Percentiles rank a stretch among this genome's conserved stretches.
These are phyloP conservation scores for Pascua sp. DNA, from an alignment of 1,284 basidiomycete species.

Conservation along the genomic window DNA sequence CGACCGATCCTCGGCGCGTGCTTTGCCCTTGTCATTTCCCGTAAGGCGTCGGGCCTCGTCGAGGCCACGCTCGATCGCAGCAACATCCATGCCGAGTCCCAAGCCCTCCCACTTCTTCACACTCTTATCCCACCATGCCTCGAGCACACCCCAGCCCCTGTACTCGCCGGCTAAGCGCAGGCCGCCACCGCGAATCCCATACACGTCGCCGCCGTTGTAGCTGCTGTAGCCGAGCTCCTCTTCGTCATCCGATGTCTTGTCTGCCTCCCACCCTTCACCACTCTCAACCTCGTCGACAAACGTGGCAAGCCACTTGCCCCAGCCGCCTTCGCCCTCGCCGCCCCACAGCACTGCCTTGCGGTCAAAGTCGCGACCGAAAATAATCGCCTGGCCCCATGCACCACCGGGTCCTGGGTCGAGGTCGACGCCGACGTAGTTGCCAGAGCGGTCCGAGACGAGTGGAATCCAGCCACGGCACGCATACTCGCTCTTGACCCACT, in stretches of 20 bases:
- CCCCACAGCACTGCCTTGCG: constrained; percentile 92
- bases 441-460: constrained; percentile 84
- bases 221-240: constrained; percentile 83
- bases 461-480: constrained; percentile 95
- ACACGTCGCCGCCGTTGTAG: constrained; percentile 72
- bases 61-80: constrained; percentile 42
- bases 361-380: constrained; percentile 97
- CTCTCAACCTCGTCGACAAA: constrained; percentile 91
- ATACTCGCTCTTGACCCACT: constrained; percentile 88
- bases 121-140: constrained; percentile 85
- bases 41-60: constrained; percentile 35
- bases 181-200: constrained; percentile 59
- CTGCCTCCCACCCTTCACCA: constrained; percentile 80
- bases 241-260: constrained; percentile 52
- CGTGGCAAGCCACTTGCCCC: constrained; percentile 89
- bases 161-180: constrained; percentile 75
- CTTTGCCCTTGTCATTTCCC: constrained; percentile 36
- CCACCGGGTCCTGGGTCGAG: constrained; percentile 78
- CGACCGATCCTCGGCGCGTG: constrained; percentile 11
- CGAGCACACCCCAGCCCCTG: constrained; percentile 81
- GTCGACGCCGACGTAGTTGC: constrained; percentile 96
- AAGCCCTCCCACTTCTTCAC: constrained; percentile 76
- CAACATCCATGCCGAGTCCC: constrained; percentile 60
- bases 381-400: constrained; percentile 84
- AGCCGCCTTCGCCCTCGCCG: constrained; percentile 85